Percentiles rank a stretch among this genome's conserved stretches.
Conservation (phyloP, 768 basidiomycete species). For the Suillus lakei region DNA sequence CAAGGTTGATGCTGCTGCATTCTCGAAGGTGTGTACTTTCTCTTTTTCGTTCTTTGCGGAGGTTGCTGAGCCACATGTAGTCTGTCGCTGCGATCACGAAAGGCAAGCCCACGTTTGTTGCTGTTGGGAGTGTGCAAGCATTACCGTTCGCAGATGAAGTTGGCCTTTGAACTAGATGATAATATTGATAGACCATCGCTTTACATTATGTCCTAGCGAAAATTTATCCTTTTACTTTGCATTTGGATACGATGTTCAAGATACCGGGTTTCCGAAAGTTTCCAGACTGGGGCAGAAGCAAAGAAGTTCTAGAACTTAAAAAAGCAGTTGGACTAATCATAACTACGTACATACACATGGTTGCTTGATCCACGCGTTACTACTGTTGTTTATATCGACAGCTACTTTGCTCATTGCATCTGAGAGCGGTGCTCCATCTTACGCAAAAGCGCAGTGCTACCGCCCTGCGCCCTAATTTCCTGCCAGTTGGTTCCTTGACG, state of each 20-base stretch:
- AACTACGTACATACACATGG: background rate
- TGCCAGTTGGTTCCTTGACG: background rate
- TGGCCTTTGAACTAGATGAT: constrained; percentile 57
- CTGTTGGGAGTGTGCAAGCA: constrained; percentile 74
- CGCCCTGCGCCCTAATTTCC: background rate
- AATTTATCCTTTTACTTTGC: constrained; percentile 4
- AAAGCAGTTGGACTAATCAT: background rate
- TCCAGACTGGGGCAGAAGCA: background rate
- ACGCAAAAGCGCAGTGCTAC: background rate
- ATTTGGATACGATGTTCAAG: background rate
- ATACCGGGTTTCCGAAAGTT: background rate
- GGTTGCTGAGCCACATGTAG: constrained; percentile 39
- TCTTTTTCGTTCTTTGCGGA: background rate
- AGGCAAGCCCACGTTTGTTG: constrained; percentile 85
- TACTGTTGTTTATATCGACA: background rate
- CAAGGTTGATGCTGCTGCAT: constrained; percentile 62
- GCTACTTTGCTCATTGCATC: background rate
- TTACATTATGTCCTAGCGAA: constrained; percentile 4
- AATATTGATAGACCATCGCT: constrained; percentile 3
- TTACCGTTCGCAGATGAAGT: constrained; percentile 88
- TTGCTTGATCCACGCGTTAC: background rate
- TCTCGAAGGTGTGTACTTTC: constrained; percentile 66
- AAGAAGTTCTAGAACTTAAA: background rate
- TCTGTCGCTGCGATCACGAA: constrained; percentile 68
- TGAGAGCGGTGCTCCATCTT: background rate